These are phyloP conservation scores for Capsaspora owczarzaki DNA, from an alignment of 78 protist genomes.

Conservation along the genomic window DNA sequence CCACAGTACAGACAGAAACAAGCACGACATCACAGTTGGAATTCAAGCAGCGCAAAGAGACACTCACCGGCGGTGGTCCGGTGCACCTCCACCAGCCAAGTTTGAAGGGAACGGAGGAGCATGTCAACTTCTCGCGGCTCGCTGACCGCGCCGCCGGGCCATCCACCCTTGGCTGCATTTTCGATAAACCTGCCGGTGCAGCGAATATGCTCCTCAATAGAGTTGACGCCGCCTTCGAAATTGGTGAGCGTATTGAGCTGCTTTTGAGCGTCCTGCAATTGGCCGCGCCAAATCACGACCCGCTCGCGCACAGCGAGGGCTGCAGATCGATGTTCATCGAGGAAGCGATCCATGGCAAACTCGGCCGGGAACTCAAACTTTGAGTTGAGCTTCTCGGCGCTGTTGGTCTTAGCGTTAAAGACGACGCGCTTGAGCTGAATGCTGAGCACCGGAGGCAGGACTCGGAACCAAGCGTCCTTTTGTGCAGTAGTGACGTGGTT, in stretches of 20 bases:
- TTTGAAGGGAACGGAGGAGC: too few relatives aligned
- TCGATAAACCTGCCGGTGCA: too few relatives aligned
- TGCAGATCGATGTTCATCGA: too few relatives aligned
- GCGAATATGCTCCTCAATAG: neutral
- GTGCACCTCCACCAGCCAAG: too few relatives aligned
- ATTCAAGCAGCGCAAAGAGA: too few relatives aligned
- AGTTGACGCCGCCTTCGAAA: neutral
- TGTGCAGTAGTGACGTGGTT: neutral
- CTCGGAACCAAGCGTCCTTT: neutral
- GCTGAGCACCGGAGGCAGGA: neutral
- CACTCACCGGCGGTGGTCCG: too few relatives aligned
- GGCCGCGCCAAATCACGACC: neutral
- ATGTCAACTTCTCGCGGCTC: too few relatives aligned
- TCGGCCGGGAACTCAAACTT: neutral
- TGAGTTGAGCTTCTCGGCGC: neutral
- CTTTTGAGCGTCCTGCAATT: too few relatives aligned
- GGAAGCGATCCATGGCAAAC: neutral
- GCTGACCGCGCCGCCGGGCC: too few relatives aligned
- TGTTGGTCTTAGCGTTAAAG: neutral
- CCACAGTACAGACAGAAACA: too few relatives aligned
- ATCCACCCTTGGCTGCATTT: too few relatives aligned
- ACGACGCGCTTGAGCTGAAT: conserved; percentile 11
- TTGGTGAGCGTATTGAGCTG: neutral
- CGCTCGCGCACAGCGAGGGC: neutral
- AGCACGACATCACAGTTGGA: too few relatives aligned